Evolutionary conservation across 2,329 filamentous ascomycete species (phyloP).

Genomic region (Samsoniella hepiali): DNA sequence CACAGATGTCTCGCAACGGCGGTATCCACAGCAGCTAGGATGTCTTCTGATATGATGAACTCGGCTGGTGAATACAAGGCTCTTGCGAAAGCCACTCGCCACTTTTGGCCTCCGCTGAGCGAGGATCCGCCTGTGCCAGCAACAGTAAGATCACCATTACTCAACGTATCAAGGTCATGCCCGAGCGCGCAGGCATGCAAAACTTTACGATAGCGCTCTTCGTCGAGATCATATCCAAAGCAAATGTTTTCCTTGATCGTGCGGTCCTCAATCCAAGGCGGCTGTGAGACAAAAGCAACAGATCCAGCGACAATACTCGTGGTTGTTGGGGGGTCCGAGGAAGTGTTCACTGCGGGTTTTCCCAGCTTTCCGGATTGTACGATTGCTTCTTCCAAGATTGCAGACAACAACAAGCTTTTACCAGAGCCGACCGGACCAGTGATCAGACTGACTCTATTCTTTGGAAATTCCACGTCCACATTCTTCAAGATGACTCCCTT

Average conservation of each 20-base stretch:
- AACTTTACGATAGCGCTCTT: conserved; percentile 61
- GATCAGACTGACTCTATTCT: conserved; percentile 62
- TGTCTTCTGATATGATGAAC: conserved; percentile 69
- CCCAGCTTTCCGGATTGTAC: conserved; percentile 46
- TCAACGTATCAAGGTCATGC: conserved; percentile 67
- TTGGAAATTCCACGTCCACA: conserved; percentile 58
- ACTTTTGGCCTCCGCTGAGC: conserved; percentile 70
- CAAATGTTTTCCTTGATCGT: conserved; percentile 68
- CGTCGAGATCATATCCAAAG: conserved; percentile 64
- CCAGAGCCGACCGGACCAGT: conserved; percentile 68
- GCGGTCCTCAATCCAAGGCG: conserved; percentile 75
- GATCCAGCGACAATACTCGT: conserved; percentile 26
- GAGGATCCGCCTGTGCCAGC: conserved; percentile 76
- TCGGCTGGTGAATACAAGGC: conserved; percentile 70
- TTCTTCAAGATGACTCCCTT: conserved; percentile 56
- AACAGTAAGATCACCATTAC: conserved; percentile 67
- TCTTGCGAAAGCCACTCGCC: conserved; percentile 69
- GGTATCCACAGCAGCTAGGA: conserved; percentile 71
- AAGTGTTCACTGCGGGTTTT: conserved; percentile 54
- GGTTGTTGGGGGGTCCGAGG: conserved; percentile 53
- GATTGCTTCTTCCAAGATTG: conserved; percentile 67
- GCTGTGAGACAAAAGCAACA: conserved; percentile 67
- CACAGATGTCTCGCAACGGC: conserved; percentile 36
- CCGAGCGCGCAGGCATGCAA: conserved; percentile 64
- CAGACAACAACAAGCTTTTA: conserved; percentile 65